Base-by-base conservation (phyloP, 495 filamentous ascomycete species). In the Baudoinia panamericana region DNA sequence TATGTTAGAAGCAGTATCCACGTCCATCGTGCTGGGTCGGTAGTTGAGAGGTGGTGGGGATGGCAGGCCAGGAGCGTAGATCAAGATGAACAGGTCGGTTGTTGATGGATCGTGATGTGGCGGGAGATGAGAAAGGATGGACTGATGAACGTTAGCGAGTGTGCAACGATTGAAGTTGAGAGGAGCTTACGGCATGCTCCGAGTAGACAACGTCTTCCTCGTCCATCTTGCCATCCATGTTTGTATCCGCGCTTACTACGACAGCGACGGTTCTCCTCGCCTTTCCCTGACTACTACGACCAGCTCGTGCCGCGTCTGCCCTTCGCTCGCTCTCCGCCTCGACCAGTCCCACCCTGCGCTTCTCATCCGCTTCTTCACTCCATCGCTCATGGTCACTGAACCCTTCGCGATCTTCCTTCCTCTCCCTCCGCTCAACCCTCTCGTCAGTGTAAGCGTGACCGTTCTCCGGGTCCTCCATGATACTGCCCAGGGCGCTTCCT, bases 41-140 rank as follows among this genome's bases (percentile, higher is more conserved):
- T 60, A 45, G 63, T 58, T 13, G 70, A 64, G 32, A 64, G 70
- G 27, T 67, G 57, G 13, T 63, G 56, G 26, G 66, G 65, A 45
- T 60, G 82, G 84, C 41, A 92, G 65, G 21, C 69, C 71, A 0
- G 86, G 86, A 10, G 82, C 75, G 55, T 93, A 92, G 56, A 95
- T 92, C 41, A 95, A 69, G 36, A 93, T 67, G 46, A 93, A 90
- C 23, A 93, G 67, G 48, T 80, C 76, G 31, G 74, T 70, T 19
- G 67, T 75, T 32, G 73, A 71, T 43, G 71, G 63, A 50, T 90
- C 73, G 36, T 75, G 72, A 35, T 81, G 73, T 48, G 73, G 68
- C 9, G 82, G 83, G 37, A 95, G 77, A 58, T 93, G 82, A 12
- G 83, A 90, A 22, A 95, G 72, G 49, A 95, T 79, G 19, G 86